These are phyloP conservation scores for Panicum miliaceum DNA, from an alignment of 176 grass and related monocot species.

Conservation along the genomic window DNA sequence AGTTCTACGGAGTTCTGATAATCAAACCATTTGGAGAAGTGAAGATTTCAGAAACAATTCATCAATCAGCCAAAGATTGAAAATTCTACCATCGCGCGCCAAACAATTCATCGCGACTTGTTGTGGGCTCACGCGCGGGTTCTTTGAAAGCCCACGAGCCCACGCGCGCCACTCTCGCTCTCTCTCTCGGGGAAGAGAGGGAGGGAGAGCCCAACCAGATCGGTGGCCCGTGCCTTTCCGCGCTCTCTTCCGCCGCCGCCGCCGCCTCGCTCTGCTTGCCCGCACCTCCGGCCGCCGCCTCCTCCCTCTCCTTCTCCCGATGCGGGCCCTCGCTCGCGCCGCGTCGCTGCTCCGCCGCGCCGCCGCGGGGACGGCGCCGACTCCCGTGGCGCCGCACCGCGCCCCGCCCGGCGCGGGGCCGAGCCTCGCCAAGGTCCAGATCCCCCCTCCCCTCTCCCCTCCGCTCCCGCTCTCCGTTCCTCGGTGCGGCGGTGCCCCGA, in stretches of 20 bases:
- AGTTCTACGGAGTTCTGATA: too few relatives aligned
- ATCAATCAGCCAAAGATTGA: too few relatives aligned
- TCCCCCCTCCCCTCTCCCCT: too few relatives aligned
- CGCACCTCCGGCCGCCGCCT: neutral
- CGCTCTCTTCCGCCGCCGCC: neutral
- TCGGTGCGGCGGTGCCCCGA: neutral
- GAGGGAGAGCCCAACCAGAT: neutral
- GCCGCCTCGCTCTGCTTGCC: neutral
- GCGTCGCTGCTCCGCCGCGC: constrained; percentile 37
- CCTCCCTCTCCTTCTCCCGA: constrained; percentile 21
- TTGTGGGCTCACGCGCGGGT: too few relatives aligned
- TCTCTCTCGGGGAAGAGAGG: too few relatives aligned
- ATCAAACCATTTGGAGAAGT: too few relatives aligned
- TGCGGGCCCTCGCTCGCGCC: constrained; percentile 38
- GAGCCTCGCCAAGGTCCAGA: constrained; percentile 30
- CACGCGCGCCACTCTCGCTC: too few relatives aligned
- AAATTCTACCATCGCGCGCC: too few relatives aligned
- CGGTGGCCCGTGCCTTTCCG: neutral
- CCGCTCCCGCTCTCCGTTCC: neutral
- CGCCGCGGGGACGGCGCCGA: neutral
- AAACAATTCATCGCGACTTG: too few relatives aligned
- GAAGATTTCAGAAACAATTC: too few relatives aligned
- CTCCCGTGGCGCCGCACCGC: neutral
- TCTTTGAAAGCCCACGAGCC: neutral
- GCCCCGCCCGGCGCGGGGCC: neutral